Conservation (phyloP, 2,329 filamentous ascomycete species). For the Phialophora verrucosa region DNA sequence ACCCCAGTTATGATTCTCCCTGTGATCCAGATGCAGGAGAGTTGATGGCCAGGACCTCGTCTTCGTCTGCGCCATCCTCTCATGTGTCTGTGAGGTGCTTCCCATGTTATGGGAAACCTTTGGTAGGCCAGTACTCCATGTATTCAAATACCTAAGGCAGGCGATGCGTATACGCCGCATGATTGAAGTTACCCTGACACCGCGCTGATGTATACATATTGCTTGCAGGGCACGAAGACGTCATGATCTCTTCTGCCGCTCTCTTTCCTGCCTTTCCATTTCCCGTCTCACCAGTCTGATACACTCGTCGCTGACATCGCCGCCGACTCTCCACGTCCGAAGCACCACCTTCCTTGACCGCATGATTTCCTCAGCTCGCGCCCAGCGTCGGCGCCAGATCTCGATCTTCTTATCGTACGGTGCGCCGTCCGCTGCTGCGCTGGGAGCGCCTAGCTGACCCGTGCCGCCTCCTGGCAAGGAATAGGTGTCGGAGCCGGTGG, state of each 20-base stretch:
- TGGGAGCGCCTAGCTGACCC: conserved; percentile 10
- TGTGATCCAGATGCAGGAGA: neutral
- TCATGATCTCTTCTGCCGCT: conserved; percentile 2
- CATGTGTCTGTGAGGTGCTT: too few species aligned
- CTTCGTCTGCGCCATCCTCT: too few species aligned
- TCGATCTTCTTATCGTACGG: conserved; percentile 55
- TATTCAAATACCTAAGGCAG: neutral
- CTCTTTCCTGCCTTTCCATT: conserved; percentile 29
- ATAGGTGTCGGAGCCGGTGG: conserved; percentile 35
- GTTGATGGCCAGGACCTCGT: neutral
- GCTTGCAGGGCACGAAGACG: neutral
- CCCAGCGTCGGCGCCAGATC: conserved; percentile 56
- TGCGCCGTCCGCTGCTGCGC: conserved; percentile 6
- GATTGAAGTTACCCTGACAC: neutral
- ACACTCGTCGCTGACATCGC: conserved; percentile 53
- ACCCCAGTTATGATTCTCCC: neutral
- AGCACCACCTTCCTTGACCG: conserved; percentile 51
- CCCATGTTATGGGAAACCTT: neutral
- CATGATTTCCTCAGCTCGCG: conserved; percentile 51
- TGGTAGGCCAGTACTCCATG: neutral
- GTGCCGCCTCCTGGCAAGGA: conserved; percentile 34
- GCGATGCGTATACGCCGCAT: neutral
- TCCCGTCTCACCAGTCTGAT: conserved; percentile 51
- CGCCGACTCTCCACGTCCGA: conserved; percentile 54
- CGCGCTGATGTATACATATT: neutral